Evolutionary conservation across 2,329 filamentous ascomycete genomes (phyloP).

Genomic region (Penicillium vulpinum): DNA sequence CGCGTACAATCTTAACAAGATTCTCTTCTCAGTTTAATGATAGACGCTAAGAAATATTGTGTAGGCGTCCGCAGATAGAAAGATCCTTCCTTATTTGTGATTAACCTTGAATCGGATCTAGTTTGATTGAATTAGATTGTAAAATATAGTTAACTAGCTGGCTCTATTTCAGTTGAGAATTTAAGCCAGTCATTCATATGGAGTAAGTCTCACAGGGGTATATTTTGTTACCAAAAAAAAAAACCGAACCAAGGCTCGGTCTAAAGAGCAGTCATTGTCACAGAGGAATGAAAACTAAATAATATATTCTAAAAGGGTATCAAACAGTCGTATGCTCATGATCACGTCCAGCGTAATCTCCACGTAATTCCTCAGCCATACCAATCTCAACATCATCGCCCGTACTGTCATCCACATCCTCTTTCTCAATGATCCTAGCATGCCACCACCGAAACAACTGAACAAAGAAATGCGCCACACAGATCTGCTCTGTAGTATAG

Average conservation of each 20-base stretch:
- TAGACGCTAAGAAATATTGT: too few relatives aligned
- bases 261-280: neutral
- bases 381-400: slow-evolving; percentile 9
- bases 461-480: slow-evolving; percentile 42
- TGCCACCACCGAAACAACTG: slow-evolving; percentile 38
- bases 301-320: neutral
- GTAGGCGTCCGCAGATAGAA: too few relatives aligned
- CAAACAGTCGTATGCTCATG: neutral
- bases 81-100: too few relatives aligned
- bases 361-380: slow-evolving; percentile 7
- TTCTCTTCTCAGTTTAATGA: too few relatives aligned
- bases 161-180: too few relatives aligned
- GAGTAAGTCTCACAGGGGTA: neutral
- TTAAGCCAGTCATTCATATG: neutral
- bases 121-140: too few relatives aligned
- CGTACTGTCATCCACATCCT: slow-evolving; percentile 11
- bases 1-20: neutral
- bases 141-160: neutral
- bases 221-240: neutral
- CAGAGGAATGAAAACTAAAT: neutral
- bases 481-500: slow-evolving; percentile 44
- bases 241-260: neutral
- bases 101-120: too few relatives aligned
- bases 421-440: slow-evolving; percentile 18
- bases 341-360: slow-evolving; percentile 3